Percentiles rank a stretch among this genome's conserved stretches.
Evolutionary conservation across 768 basidiomycete species (phyloP).

Genomic region (Chalciporus sphaerocephalus): DNA sequence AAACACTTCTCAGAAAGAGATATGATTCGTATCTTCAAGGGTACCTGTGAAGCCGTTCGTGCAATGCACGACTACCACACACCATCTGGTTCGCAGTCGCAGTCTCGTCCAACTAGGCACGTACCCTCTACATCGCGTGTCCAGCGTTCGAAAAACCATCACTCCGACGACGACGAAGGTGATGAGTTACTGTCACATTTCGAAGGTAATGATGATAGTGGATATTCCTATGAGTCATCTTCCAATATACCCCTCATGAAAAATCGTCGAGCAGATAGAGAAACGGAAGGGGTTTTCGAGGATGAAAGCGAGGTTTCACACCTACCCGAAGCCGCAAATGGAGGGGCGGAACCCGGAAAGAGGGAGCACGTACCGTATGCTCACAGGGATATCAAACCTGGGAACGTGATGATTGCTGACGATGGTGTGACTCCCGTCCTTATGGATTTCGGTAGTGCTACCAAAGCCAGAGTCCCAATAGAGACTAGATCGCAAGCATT

Average conservation of each 20-base stretch:
- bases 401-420: slow-evolving; percentile 95
- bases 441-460: slow-evolving; percentile 96
- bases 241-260: slow-evolving; percentile 59
- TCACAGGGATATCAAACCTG: slow-evolving; percentile 95
- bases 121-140: slow-evolving; percentile 21
- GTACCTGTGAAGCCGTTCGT: slow-evolving; percentile 88
- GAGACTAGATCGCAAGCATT: slow-evolving; percentile 84
- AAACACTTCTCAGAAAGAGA: slow-evolving; percentile 83
- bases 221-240: slow-evolving; percentile 58
- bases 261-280: slow-evolving; percentile 45
- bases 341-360: slow-evolving; percentile 34
- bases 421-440: slow-evolving; percentile 80
- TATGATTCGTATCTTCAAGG: slow-evolving; percentile 86
- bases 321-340: slow-evolving; percentile 38
- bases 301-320: slow-evolving; percentile 67
- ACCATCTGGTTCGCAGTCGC: slow-evolving; percentile 27
- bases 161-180: slow-evolving; percentile 54
- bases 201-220: slow-evolving; percentile 69
- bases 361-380: slow-evolving; percentile 81
- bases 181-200: slow-evolving; percentile 72
- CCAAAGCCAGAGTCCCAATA: slow-evolving; percentile 79
- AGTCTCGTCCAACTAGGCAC: slow-evolving; percentile 17
- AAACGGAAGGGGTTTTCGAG: slow-evolving; percentile 69
- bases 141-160: slow-evolving; percentile 22
- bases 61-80: slow-evolving; percentile 91